Conservation (phyloP, 2,329 filamentous ascomycete species). For the Phialocephala subalpina region DNA sequence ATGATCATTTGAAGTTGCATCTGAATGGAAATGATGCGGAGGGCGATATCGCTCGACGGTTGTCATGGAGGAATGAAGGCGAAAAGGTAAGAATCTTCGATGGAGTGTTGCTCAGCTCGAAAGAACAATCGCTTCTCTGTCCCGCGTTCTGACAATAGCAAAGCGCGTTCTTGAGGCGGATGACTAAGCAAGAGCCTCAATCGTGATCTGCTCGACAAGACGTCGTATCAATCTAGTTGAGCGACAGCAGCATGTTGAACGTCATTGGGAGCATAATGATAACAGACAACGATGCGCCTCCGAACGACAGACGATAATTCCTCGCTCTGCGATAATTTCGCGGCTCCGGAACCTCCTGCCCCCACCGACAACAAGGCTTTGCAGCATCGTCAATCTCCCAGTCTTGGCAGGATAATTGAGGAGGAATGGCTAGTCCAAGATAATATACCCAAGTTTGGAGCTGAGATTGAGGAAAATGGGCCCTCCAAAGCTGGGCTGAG, state of each 20-base stretch:
- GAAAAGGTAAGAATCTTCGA: conserved; percentile 24
- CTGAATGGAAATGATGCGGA: conserved; percentile 34
- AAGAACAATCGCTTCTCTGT: conserved; percentile 2
- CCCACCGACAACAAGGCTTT: no score
- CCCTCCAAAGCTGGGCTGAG: no score
- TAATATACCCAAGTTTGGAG: no score
- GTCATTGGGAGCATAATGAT: no score
- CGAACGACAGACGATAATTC: no score
- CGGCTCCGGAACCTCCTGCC: no score
- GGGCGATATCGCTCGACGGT: conserved; percentile 65
- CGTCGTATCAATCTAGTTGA: neutral
- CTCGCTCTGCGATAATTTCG: no score
- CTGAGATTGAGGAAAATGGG: no score
- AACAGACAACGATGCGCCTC: no score
- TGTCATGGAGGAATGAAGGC: conserved; percentile 54
- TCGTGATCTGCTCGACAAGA: neutral
- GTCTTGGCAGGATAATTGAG: no score
- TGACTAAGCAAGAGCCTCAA: neutral
- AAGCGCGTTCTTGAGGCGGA: neutral
- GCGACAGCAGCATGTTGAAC: neutral
- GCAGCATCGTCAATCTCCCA: no score
- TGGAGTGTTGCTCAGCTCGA: neutral
- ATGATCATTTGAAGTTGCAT: conserved; percentile 40
- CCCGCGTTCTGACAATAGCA: conserved; percentile 1
- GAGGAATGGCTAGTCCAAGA: no score